A percentile compares a stretch with the other conserved stretches of the same genome.
These are phyloP conservation scores for Microbotryum violaceum DNA, from an alignment of 1,284 basidiomycete genomes.

Conservation along the genomic window DNA sequence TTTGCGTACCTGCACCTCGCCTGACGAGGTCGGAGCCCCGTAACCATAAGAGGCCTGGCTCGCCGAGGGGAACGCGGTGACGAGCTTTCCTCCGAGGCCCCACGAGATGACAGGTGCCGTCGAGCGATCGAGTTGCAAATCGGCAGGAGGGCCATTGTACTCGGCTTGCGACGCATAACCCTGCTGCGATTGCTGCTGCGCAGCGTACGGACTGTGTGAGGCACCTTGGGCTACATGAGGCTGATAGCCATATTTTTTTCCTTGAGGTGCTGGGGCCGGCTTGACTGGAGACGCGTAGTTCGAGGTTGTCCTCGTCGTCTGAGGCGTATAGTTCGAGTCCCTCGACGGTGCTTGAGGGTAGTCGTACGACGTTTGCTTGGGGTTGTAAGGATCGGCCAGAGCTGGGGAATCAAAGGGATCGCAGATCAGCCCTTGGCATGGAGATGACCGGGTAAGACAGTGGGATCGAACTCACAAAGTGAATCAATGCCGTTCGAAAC, in stretches of 20 bases:
- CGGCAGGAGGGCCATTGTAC: conserved; percentile 56
- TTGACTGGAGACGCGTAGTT: too few species aligned
- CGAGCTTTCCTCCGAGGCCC: conserved; percentile 77
- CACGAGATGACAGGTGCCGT: conserved; percentile 73
- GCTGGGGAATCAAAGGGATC: too few species aligned
- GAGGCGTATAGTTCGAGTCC: conserved; percentile 4
- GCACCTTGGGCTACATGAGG: background rate
- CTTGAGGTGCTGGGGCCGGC: too few species aligned
- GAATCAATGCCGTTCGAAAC: background rate
- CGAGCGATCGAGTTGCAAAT: conserved; percentile 48
- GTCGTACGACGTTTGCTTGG: conserved; percentile 1
- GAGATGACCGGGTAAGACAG: too few species aligned
- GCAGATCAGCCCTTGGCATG: too few species aligned
- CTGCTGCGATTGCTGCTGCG: conserved; percentile 8
- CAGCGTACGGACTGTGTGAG: conserved; percentile 24
- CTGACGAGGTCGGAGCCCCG: conserved; percentile 53
- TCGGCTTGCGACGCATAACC: conserved; percentile 21
- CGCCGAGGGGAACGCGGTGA: conserved; percentile 67
- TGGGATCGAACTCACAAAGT: too few species aligned
- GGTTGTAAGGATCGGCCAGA: too few species aligned
- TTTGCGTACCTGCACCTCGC: conserved; percentile 62
- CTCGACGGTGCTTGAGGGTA: background rate
- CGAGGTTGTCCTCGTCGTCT: background rate
- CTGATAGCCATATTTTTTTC: too few species aligned
- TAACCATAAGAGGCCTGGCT: conserved; percentile 50